Evolutionary conservation across 495 filamentous ascomycete species (phyloP).

Genomic region (Lasiosphaeria hispida): DNA sequence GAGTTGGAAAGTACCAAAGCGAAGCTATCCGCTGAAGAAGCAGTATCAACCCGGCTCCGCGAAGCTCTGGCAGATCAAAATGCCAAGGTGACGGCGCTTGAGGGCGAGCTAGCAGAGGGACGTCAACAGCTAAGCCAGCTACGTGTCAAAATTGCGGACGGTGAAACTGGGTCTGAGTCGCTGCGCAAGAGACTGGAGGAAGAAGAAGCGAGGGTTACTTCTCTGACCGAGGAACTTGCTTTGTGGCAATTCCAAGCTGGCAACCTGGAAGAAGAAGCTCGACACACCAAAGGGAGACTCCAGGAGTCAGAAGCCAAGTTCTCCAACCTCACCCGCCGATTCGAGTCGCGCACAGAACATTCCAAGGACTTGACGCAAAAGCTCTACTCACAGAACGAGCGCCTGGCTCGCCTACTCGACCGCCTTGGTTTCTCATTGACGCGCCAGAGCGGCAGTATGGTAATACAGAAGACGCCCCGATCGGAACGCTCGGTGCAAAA

Average conservation of each 20-base stretch:
- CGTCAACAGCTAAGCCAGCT: slow-evolving; percentile 63
- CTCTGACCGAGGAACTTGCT: slow-evolving; percentile 61
- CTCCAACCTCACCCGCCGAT: slow-evolving; percentile 47
- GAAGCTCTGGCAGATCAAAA: slow-evolving; percentile 57
- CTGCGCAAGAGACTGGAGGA: slow-evolving; percentile 68
- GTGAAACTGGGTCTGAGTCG: slow-evolving; percentile 75
- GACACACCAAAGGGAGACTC: slow-evolving; percentile 56
- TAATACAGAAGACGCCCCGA: slow-evolving; percentile 73
- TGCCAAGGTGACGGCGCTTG: slow-evolving; percentile 55
- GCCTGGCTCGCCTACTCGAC: slow-evolving; percentile 74
- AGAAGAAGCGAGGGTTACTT: slow-evolving; percentile 61
- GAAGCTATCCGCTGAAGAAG: slow-evolving; percentile 47
- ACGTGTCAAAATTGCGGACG: slow-evolving; percentile 66
- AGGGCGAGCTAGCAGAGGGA: slow-evolving; percentile 64
- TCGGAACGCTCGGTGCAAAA: slow-evolving; percentile 53
- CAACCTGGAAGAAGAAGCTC: slow-evolving; percentile 64
- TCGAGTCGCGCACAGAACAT: slow-evolving; percentile 62
- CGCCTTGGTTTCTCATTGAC: slow-evolving; percentile 77
- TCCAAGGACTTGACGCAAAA: slow-evolving; percentile 80
- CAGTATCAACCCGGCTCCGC: slow-evolving; percentile 37
- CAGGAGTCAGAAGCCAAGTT: slow-evolving; percentile 50
- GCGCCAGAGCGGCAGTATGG: slow-evolving; percentile 68
- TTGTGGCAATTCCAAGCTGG: slow-evolving; percentile 63
- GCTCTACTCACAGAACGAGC: slow-evolving; percentile 74
- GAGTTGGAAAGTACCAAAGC: slow-evolving; percentile 47